Conservation (phyloP, 352 stramenopile genomes). For the Globisporangium spinosum region DNA sequence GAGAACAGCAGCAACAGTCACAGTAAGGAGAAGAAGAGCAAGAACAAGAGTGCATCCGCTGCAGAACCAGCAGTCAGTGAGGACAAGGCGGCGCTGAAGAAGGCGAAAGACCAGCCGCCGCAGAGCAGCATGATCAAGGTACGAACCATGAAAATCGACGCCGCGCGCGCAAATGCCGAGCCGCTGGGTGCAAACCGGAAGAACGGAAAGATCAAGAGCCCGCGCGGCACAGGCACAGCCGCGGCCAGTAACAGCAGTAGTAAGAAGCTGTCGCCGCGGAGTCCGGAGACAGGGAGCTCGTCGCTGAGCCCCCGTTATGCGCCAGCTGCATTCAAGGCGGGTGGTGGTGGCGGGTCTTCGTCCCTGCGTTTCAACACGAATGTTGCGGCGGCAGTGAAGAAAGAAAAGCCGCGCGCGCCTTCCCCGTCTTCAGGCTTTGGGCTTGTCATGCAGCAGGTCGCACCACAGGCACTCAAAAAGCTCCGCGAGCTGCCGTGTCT, state of each 20-base stretch:
- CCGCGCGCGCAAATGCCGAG: neutral
- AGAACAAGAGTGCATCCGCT: conserved; percentile 10
- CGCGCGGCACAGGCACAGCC: neutral
- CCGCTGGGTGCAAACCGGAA: conserved; percentile 10
- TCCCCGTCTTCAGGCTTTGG: neutral
- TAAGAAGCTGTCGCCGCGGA: conserved; percentile 4
- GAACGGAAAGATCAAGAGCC: conserved; percentile 18
- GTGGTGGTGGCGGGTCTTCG: neutral
- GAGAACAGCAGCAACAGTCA: conserved; percentile 8
- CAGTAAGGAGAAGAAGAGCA: neutral
- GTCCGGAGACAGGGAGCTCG: neutral
- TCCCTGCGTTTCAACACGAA: neutral
- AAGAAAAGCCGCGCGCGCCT: neutral
- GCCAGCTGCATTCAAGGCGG: neutral
- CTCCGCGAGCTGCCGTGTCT: conserved; percentile 38
- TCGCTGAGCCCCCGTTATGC: neutral
- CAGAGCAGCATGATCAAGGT: neutral
- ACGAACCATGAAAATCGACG: conserved; percentile 12
- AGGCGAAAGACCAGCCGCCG: neutral
- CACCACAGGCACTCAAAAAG: conserved; percentile 33
- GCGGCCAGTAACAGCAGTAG: neutral
- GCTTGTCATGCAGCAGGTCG: conserved; percentile 6
- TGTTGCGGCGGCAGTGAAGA: neutral
- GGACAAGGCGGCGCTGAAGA: neutral
- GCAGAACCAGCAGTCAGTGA: conserved; percentile 6